A percentile compares a stretch with the other conserved stretches of the same genome.
Conservation (phyloP, 2,329 filamentous ascomycete genomes). For the Phialophora macrospora region DNA sequence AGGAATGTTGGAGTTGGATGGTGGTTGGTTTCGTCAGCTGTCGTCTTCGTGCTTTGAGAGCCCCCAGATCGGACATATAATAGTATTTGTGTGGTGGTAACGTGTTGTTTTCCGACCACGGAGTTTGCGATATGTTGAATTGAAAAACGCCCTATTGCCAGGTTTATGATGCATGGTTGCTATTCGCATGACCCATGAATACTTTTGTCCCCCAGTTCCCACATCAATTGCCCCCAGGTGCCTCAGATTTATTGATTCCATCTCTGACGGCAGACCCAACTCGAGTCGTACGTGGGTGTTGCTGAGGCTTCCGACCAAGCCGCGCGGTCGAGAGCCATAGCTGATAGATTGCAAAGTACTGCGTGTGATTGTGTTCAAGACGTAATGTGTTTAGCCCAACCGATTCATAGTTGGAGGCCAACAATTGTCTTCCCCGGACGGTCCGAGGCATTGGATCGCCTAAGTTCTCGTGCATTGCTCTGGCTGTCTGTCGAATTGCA, state of each 20-base stretch:
- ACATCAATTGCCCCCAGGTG: not conserved
- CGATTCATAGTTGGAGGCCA: not conserved
- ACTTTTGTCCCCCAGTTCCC: slow-evolving; percentile 2
- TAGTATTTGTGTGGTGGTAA: not conserved
- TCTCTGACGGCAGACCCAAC: not conserved
- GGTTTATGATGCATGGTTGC: not conserved
- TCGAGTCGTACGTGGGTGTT: not conserved
- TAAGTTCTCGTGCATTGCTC: not conserved
- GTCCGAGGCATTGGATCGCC: not conserved
- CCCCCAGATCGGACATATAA: not conserved
- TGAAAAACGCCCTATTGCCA: not conserved
- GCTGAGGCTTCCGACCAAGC: not conserved
- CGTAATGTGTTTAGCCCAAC: not conserved
- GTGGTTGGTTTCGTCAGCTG: not conserved
- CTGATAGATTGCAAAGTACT: not conserved
- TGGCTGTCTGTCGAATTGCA: not conserved
- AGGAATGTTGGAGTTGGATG: not conserved
- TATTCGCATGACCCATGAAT: not conserved
- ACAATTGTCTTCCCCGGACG: not conserved
- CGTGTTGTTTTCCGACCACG: not conserved
- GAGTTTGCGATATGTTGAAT: not conserved
- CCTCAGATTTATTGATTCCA: not conserved
- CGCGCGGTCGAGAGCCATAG: not conserved
- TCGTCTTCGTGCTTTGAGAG: not conserved
- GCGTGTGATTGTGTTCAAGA: not conserved